Base-by-base conservation (phyloP, 2,329 filamentous ascomycete species). In the Chaetomium sp. region DNA sequence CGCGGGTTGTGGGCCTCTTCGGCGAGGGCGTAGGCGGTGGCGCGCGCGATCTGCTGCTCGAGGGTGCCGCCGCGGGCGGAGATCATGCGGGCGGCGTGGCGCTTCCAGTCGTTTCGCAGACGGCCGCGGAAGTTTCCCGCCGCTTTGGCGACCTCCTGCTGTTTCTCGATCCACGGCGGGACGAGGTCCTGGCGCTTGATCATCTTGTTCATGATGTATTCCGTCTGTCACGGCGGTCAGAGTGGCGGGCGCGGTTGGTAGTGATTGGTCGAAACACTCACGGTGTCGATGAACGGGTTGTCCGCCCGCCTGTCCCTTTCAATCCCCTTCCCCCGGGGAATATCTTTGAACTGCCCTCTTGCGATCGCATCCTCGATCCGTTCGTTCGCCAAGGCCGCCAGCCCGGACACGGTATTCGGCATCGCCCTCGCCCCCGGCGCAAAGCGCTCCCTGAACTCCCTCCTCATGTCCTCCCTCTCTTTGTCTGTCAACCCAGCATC, bases 201-300 rank as follows among this genome's bases (percentile, higher is more conserved):
- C 81, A 98, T 97, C 78, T 96, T 95, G 78, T 99, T 98, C 90
- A 98, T 90, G 72, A 98, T 91, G 75, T 97, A 97, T 77, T 98
- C 94, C 0, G 95, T 98, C 64, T 71, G 25, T 10, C 6, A 19
- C 21, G 35, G 6, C 16, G 3, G 60, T 68, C 29, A 63, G 65
- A 49, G 5, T 12, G 12, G 12, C 10, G 21, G 21, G 8, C 13
- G 16, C 5, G 27, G 6, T 19, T 35, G 27, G 21, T 5, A 21
- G 16, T 42, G 38, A 7, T 21, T 61, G 35, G 16, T 27, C 25
- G 25, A 29, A 27, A 27, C 12, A 58, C 70, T 60, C 50, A 73
- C 68, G 0, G 94, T 98, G 74, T 98, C 92, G 64, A 98, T 87
- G 73, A 96, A 98, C 0, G 95, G 93, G 70, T 90, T 96, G 70